These are phyloP conservation scores for Didymella segeticola DNA, from an alignment of 2,329 filamentous ascomycete species.

Conservation along the genomic window DNA sequence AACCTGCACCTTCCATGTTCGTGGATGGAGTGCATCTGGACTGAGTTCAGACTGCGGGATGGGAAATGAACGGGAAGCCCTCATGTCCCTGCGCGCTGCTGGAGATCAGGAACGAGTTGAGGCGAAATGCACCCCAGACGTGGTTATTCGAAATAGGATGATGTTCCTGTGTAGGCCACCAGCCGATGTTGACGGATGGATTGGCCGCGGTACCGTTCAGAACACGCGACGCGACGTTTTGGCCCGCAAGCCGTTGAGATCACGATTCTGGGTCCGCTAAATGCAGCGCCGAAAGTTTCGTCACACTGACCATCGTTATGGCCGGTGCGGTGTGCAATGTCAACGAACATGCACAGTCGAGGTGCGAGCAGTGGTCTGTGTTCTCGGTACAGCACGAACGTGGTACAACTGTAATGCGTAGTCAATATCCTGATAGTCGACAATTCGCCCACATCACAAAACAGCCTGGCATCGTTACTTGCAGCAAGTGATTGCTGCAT, in stretches of 20 bases:
- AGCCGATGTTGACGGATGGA: constrained; percentile 2
- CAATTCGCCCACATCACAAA: constrained; percentile 1
- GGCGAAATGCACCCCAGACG: constrained; percentile 10
- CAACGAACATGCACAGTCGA: constrained; percentile 7
- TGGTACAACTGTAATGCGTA: constrained; percentile 3
- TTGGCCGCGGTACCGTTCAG: constrained; percentile 5
- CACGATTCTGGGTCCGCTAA: constrained; percentile 15
- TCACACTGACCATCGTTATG: constrained; percentile 6
- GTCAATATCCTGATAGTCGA: background rate
- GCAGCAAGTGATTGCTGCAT: background rate
- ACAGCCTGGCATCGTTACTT: constrained; percentile 4
- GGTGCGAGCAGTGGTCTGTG: constrained; percentile 4
- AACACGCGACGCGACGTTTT: constrained; percentile 17
- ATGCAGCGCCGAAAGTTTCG: constrained; percentile 11
- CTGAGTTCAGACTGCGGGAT: constrained; percentile 13
- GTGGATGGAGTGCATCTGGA: constrained; percentile 6
- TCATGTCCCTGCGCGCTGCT: constrained; percentile 12
- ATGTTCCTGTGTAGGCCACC: constrained; percentile 1
- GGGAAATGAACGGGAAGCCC: constrained; percentile 13
- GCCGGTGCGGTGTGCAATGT: constrained; percentile 15
- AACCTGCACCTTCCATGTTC: constrained; percentile 17
- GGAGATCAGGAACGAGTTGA: constrained; percentile 15
- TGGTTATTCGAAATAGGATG: background rate
- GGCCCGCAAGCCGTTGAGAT: constrained; percentile 16
- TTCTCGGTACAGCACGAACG: constrained; percentile 1